Evolutionary conservation across 139 green algal genomes (phyloP).

Genomic region (Chlamydomonas sphaeroides): DNA sequence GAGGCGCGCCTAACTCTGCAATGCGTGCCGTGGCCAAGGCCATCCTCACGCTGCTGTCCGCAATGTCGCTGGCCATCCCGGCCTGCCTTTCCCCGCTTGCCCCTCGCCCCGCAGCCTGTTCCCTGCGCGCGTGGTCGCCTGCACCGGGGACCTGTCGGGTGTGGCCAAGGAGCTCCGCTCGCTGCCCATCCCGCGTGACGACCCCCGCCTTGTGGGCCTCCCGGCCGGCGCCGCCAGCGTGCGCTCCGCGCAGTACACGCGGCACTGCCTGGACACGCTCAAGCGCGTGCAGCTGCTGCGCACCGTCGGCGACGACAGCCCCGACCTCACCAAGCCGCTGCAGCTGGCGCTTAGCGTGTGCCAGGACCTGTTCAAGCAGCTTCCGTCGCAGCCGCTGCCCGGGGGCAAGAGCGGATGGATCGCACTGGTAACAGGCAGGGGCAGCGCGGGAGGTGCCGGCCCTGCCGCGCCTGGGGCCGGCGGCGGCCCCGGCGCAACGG

Average conservation of each 20-base stretch:
- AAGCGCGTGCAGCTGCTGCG: slow-evolving; percentile 50
- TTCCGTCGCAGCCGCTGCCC: slow-evolving; percentile 41
- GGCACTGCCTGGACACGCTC: slow-evolving; percentile 49
- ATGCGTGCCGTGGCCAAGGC: no score
- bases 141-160: not conserved
- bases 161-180: slow-evolving; percentile 30
- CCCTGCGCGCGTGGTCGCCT: not conserved
- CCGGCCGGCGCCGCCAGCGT: slow-evolving; percentile 34
- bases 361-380: slow-evolving; percentile 51
- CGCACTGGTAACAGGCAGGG: slow-evolving; percentile 9
- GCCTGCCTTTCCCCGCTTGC: not conserved
- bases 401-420: slow-evolving; percentile 34
- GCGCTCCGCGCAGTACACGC: slow-evolving; percentile 31
- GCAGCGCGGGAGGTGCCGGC: no score
- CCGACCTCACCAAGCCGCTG: slow-evolving; percentile 37
- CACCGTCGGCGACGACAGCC: not conserved
- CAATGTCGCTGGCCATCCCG: no score
- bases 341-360: slow-evolving; percentile 41
- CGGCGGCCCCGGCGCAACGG: not conserved
- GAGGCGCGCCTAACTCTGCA: not conserved
- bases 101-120: no score
- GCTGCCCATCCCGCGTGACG: slow-evolving; percentile 8
- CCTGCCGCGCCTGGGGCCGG: not conserved
- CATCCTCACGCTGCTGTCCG: no score
- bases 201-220: slow-evolving; percentile 52